Conservation (phyloP, 345 rosid species). For the Euclidium syriacum region DNA sequence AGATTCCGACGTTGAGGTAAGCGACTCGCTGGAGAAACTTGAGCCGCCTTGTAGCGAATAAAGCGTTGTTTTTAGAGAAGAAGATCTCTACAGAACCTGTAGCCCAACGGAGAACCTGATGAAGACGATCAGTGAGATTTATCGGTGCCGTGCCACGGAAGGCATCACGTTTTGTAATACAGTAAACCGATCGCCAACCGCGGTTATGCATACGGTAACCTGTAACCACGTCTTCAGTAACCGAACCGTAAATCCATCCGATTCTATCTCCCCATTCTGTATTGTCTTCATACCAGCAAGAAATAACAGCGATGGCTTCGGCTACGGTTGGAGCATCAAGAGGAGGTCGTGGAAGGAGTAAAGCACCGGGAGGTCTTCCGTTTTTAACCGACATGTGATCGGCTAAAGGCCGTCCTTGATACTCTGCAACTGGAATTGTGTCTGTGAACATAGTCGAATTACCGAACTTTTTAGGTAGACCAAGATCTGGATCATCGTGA, state of each 20-base stretch:
- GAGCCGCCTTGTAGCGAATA: slow-evolving; percentile 56
- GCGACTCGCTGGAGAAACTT: slow-evolving; percentile 87
- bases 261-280: slow-evolving; percentile 85
- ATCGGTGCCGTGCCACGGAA: slow-evolving; percentile 93
- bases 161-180: slow-evolving; percentile 86
- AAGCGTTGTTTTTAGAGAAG: slow-evolving; percentile 76
- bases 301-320: slow-evolving; percentile 89
- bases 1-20: slow-evolving; percentile 77
- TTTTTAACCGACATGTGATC: slow-evolving; percentile 87
- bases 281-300: slow-evolving; percentile 98
- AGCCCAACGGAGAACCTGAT: slow-evolving; percentile 93
- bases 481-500: slow-evolving; percentile 61
- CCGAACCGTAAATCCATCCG: slow-evolving; percentile 78
- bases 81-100: slow-evolving; percentile 94
- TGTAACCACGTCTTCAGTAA: slow-evolving; percentile 70
- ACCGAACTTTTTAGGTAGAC: slow-evolving; percentile 70
- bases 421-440: slow-evolving; percentile 73
- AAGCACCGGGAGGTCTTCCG: slow-evolving; percentile 93
- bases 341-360: slow-evolving; percentile 70
- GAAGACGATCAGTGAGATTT: slow-evolving; percentile 87
- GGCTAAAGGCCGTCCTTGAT: slow-evolving; percentile 91
- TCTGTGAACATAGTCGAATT: slow-evolving; percentile 66
- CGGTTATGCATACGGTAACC: slow-evolving; percentile 98
- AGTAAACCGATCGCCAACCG: slow-evolving; percentile 90
- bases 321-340: slow-evolving; percentile 96